A percentile compares a stretch with the other conserved stretches of the same genome.
These are phyloP conservation scores for Xerocomus minutiporus DNA, from an alignment of 1,284 basidiomycete species.

Conservation along the genomic window DNA sequence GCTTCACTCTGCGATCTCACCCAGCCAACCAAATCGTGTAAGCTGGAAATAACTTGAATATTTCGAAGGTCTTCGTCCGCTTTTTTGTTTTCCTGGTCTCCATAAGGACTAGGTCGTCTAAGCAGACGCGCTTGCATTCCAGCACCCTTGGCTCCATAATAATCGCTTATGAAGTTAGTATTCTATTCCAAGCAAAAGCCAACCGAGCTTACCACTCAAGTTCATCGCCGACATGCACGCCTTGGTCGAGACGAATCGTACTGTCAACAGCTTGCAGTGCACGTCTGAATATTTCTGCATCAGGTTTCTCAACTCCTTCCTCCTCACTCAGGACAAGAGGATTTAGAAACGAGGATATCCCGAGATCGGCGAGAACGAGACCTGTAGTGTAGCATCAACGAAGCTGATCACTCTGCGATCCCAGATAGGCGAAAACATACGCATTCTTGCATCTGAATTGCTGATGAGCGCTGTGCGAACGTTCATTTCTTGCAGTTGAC, in stretches of 20 bases:
- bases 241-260: constrained; percentile 38
- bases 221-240: constrained; percentile 72
- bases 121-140: constrained; percentile 60
- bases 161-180: constrained; percentile 49
- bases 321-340: constrained; percentile 62
- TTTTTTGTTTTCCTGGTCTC: constrained; percentile 46
- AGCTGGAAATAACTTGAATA: constrained; percentile 38
- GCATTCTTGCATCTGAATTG: constrained; percentile 66
- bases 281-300: constrained; percentile 50
- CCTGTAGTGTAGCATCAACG: constrained; percentile 32
- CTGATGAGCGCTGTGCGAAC: constrained; percentile 59
- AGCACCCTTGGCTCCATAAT: constrained; percentile 53
- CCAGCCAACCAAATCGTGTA: constrained; percentile 41
- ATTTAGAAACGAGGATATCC: constrained; percentile 43
- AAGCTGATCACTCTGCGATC: not conserved
- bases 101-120: constrained; percentile 45
- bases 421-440: constrained; percentile 39
- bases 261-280: constrained; percentile 30
- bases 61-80: constrained; percentile 37
- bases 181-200: constrained; percentile 1
- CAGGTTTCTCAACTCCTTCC: constrained; percentile 65
- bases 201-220: constrained; percentile 46
- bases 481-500: constrained; percentile 40
- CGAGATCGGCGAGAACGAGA: constrained; percentile 56
- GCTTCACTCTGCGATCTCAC: constrained; percentile 10